Base-by-base conservation (phyloP, 306 rosid species). In the Inga laurina region DNA sequence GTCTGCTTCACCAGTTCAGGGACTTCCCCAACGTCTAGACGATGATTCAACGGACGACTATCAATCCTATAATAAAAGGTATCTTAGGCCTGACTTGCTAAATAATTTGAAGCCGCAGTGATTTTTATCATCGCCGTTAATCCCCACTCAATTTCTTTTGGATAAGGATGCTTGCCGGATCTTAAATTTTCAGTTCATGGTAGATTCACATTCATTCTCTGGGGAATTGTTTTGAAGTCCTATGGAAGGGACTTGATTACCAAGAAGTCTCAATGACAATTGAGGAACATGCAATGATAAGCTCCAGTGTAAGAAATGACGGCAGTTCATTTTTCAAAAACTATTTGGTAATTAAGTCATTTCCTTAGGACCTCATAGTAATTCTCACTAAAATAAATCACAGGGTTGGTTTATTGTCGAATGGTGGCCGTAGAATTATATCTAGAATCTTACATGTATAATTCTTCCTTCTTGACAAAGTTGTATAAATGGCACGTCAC, bases 1-100 rank as follows among this genome's bases (percentile, higher is more conserved):
- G 99, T 92, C 97, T 85, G 6, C 79, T 72, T 89, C 98, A 82
- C 85, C 94, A 5, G 88, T 78, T 78, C 90, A 83, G 81, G 91
- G 90, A 74, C 76, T 91, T 39, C 66, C 85, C 59, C 90, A 92
- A 79, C 97, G 93, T 34, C 81, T 94, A 68, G 99, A 94, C 80
- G 99, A 96, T 5, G 79, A 72, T 85, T 84, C 82, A 72, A 88
- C 88, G 3, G 90, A 92, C 67, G 87, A 85, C 19, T 96, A 92
- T 39, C 93, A 86, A 75, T 80, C 93, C 69, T 90, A 87, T 86
- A 84, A 70, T 83, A 75, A 78, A 52, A 82, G 99, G 99, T 97
- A 85, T 62, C 73, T 84, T 52, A n/a, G 76, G 72, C 69, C 81
- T 68, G 46, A 51, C 78, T 69, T 69, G 62, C 19, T 73, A 52